Percentiles rank a stretch among this genome's conserved stretches.
Evolutionary conservation across 768 basidiomycete species (phyloP).

Genomic region (Amanita rimosa): DNA sequence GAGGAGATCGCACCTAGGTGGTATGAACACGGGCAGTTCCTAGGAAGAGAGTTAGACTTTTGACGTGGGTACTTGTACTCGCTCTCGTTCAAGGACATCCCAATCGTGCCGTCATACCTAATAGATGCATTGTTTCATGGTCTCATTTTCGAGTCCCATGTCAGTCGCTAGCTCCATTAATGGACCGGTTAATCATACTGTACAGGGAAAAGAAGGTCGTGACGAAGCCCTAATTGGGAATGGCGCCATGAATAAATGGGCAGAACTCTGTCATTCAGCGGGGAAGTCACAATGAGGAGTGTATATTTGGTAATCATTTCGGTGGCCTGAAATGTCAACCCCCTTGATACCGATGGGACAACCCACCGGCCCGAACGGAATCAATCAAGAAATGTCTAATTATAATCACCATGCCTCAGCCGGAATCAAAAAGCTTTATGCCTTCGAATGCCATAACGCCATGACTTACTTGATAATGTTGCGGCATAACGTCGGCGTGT

Average conservation of each 20-base stretch:
- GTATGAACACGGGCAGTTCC: neutral
- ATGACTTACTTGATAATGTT: neutral
- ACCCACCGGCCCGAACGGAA: neutral
- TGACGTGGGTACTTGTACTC: neutral
- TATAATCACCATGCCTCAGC: neutral
- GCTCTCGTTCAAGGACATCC: neutral
- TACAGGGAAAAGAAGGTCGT: neutral
- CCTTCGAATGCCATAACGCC: neutral
- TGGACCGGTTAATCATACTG: neutral
- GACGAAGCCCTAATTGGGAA: neutral
- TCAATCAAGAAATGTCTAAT: neutral
- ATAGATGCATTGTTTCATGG: neutral
- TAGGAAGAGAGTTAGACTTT: neutral
- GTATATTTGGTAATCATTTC: slow-evolving; percentile 1
- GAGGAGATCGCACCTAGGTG: neutral
- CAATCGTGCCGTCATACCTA: neutral
- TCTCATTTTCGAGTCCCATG: neutral
- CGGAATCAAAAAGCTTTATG: neutral
- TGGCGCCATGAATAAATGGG: neutral
- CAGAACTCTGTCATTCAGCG: neutral
- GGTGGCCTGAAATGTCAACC: neutral
- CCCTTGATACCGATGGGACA: neutral
- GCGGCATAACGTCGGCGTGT: neutral
- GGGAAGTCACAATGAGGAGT: neutral
- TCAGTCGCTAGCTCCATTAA: neutral